Conservation (phyloP, 2,329 filamentous ascomycete genomes). For the Aspergillus sp. region DNA sequence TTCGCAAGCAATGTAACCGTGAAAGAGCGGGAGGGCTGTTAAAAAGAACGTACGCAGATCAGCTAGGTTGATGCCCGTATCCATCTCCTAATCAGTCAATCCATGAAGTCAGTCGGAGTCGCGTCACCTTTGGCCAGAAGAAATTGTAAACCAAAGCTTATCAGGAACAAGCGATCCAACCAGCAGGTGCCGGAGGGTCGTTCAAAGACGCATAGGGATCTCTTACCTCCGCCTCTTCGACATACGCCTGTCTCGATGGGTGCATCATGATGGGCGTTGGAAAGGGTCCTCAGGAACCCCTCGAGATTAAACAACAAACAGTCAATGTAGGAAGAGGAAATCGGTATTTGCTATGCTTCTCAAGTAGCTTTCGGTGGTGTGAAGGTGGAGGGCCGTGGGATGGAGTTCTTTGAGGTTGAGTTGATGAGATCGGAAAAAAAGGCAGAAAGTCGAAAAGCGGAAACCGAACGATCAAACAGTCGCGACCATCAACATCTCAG, state of each 20-base stretch:
- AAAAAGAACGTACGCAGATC: conserved; percentile 58
- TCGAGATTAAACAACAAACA: neutral
- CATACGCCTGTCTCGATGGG: conserved; percentile 87
- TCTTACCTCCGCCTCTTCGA: conserved; percentile 78
- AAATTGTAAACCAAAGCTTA: neutral
- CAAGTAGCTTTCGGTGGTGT: neutral
- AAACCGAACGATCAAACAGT: neutral
- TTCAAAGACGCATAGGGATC: neutral
- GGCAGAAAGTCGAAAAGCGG: conserved; percentile 14
- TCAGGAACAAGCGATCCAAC: neutral
- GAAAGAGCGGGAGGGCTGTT: neutral
- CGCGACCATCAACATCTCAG: neutral
- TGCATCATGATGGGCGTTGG: conserved; percentile 60
- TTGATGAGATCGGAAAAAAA: neutral
- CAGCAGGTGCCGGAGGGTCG: neutral
- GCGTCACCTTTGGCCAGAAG: conserved; percentile 3
- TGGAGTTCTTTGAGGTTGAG: neutral
- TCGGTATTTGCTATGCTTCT: neutral
- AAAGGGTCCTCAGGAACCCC: neutral
- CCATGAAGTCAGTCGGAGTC: conserved; percentile 21
- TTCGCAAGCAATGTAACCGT: neutral
- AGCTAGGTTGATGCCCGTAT: conserved; percentile 61
- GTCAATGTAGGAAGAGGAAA: neutral
- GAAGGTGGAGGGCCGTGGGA: neutral
- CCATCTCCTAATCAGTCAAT: conserved; percentile 47